phyloP scores from a whole-genome alignment of 2,329 filamentous ascomycete species.

The Thielaviopsis punctulata region DNA sequence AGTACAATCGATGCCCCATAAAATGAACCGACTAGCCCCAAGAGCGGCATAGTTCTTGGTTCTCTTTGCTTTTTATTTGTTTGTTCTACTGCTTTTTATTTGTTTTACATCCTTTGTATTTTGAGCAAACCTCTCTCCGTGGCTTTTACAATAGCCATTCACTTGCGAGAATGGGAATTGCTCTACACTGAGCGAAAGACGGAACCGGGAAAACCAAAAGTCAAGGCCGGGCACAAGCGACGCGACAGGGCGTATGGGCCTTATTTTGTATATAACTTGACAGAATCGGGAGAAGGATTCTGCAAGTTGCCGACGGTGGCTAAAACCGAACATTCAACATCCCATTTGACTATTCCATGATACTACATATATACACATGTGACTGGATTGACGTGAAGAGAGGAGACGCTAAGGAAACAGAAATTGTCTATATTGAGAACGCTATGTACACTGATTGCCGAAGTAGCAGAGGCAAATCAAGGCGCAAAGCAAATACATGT shows the following conservation, averaged over 20 bases:
- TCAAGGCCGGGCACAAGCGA: background rate
- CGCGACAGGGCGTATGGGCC: background rate
- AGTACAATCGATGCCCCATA: background rate
- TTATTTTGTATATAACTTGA: slow-evolving; percentile 9
- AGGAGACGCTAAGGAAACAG: no score
- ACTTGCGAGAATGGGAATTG: background rate
- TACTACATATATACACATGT: background rate
- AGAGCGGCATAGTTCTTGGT: background rate
- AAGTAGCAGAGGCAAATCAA: no score
- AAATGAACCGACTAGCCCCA: background rate
- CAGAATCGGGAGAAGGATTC: background rate
- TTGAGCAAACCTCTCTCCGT: background rate
- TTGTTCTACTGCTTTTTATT: background rate
- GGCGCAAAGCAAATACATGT: no score
- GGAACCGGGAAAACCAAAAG: background rate
- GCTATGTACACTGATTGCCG: no score
- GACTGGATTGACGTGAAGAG: no score
- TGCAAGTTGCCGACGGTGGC: slow-evolving; percentile 12
- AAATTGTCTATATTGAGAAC: no score
- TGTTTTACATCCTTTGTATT: background rate
- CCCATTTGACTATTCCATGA: background rate
- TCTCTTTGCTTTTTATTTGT: background rate
- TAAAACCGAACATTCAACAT: slow-evolving; percentile 8
- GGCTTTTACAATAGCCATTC: background rate
- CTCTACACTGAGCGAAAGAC: background rate